Evolutionary conservation across 73 alveolate genomes (phyloP).

Genomic region (Symbiodinium pilosum): DNA sequence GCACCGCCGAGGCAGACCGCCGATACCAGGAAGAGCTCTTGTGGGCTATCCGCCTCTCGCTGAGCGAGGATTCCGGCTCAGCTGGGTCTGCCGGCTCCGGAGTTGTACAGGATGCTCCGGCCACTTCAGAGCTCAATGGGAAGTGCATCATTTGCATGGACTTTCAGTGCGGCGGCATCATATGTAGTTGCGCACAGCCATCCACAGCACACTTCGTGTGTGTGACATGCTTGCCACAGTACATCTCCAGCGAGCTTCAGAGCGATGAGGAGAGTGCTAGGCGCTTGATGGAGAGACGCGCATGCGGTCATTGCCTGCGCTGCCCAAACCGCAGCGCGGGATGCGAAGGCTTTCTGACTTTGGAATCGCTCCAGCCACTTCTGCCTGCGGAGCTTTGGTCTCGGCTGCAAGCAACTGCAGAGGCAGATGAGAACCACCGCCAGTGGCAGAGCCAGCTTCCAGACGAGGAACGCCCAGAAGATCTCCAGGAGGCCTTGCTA

Average conservation of each 20-base stretch:
- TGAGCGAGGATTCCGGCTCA: not conserved
- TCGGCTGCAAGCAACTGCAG: slow-evolving; percentile 11
- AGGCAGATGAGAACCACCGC: slow-evolving; percentile 70
- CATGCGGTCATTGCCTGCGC: slow-evolving; percentile 50
- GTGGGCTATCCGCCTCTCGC: not conserved
- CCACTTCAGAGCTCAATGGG: not conserved
- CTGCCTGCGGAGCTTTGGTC: slow-evolving; percentile 31
- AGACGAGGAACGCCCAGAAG: not conserved
- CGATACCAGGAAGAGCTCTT: not conserved
- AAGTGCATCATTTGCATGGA: not conserved
- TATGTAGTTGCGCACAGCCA: not conserved
- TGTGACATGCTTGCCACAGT: not conserved
- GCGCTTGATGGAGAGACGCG: slow-evolving; percentile 73
- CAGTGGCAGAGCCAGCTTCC: slow-evolving; percentile 40
- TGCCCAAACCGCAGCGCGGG: slow-evolving; percentile 19
- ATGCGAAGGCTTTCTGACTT: not conserved
- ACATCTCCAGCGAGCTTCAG: slow-evolving; percentile 40
- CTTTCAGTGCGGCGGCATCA: not conserved
- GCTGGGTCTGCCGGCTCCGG: not conserved
- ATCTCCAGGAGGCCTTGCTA: slow-evolving; percentile 38
- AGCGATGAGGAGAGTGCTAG: slow-evolving; percentile 40
- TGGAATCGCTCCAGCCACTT: slow-evolving; percentile 18
- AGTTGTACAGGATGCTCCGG: not conserved
- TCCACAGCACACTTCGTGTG: not conserved
- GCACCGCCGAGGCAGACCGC: not conserved